phyloP scores from a whole-genome alignment of 2,329 filamentous ascomycete genomes.

The Gnomoniopsis sp. region DNA sequence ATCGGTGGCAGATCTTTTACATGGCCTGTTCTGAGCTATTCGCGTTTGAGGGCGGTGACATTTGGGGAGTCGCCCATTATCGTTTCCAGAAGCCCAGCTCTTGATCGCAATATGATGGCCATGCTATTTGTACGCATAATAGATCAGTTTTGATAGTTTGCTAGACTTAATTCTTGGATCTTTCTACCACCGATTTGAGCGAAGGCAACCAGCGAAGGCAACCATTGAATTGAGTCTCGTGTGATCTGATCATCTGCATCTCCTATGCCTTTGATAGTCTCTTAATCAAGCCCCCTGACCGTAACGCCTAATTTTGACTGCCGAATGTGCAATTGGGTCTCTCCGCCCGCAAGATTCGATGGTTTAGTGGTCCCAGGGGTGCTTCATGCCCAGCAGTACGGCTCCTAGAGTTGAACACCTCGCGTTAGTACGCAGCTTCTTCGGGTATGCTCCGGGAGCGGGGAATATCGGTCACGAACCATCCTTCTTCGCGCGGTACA shows the following conservation, averaged over 20 bases:
- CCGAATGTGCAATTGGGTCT: constrained; percentile 3
- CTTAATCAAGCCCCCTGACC: not conserved
- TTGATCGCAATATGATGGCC: constrained; percentile 5
- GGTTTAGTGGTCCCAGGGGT: constrained; percentile 86
- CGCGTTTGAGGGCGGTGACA: constrained; percentile 61
- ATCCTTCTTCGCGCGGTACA: constrained; percentile 96
- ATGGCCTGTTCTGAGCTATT: constrained; percentile 70
- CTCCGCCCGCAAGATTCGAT: not conserved
- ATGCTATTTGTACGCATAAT: not conserved
- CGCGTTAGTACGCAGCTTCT: not conserved
- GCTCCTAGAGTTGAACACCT: constrained; percentile 45
- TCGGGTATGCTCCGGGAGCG: not conserved
- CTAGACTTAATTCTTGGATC: not conserved
- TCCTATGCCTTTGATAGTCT: not conserved
- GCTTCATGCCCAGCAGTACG: constrained; percentile 86
- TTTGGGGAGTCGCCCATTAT: constrained; percentile 66
- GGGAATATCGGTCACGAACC: constrained; percentile 44
- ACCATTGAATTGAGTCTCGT: too few species aligned
- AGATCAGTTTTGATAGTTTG: not conserved
- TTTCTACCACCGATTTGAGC: too few species aligned
- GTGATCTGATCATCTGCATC: not conserved
- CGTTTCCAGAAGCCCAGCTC: constrained; percentile 56
- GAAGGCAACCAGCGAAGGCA: too few species aligned
- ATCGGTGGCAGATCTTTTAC: constrained; percentile 71
- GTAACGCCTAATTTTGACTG: not conserved